Percentiles rank a stretch among this genome's conserved stretches.
phyloP scores from a whole-genome alignment of 257 asterid species.

The Solanum pinnatisectum region DNA sequence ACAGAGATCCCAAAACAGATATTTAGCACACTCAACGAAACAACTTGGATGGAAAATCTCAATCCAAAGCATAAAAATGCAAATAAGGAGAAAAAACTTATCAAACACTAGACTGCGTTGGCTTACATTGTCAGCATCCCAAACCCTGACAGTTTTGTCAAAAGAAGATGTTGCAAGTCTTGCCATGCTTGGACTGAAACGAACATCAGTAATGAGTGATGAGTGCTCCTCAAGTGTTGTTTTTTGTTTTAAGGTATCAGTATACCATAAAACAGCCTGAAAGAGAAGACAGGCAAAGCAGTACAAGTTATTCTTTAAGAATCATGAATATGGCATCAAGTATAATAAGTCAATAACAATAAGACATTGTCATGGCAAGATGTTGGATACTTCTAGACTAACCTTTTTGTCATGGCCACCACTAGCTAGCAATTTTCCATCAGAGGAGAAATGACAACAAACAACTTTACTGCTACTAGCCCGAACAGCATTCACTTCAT shows the following conservation, averaged over 20 bases:
- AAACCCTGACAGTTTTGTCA: slow-evolving; percentile 93
- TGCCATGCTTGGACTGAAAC: slow-evolving; percentile 95
- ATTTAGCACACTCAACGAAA: background rate
- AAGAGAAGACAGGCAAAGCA: background rate
- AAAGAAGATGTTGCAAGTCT: slow-evolving; percentile 96
- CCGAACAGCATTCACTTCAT: slow-evolving; percentile 59
- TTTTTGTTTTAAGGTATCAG: slow-evolving; percentile 70
- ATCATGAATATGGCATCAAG: background rate
- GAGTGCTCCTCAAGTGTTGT: slow-evolving; percentile 91
- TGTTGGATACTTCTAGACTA: background rate
- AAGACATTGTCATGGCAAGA: background rate
- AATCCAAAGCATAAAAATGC: background rate
- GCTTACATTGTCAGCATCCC: slow-evolving; percentile 94
- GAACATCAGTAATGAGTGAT: slow-evolving; percentile 72
- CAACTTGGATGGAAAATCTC: background rate
- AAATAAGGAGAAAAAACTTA: background rate
- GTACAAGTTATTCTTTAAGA: slow-evolving; percentile 1
- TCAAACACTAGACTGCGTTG: background rate
- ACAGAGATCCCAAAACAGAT: background rate
- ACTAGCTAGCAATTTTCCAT: slow-evolving; percentile 90
- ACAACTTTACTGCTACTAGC: slow-evolving; percentile 77
- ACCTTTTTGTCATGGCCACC: slow-evolving; percentile 99
- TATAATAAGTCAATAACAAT: background rate
- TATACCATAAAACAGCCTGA: slow-evolving; percentile 88
- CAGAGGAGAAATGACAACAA: slow-evolving; percentile 96